Evolutionary conservation across 805 yeast genomes (phyloP), one percentile per base, ranked within the genome.

Genomic region (Millerago galiae): DNA sequence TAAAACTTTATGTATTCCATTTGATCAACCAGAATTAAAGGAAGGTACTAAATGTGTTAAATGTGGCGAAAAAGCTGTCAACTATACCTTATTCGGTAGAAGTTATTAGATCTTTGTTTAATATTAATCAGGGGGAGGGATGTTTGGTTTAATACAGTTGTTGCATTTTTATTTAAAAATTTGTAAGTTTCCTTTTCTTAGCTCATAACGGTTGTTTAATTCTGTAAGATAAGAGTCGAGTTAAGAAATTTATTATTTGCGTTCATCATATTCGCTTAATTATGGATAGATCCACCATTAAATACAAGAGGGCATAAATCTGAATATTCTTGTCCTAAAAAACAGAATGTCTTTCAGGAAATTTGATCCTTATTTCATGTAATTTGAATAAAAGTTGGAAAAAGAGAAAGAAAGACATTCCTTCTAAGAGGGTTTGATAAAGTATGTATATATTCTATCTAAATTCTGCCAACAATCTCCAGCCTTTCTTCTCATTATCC

Each of bases 41-140:
- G 69, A 64, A 52, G 91, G 83, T 54, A 86, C 88, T 52, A 83
- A 81, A 65, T 95, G 99, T 80, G 82, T 88, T 50, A 83, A 71
- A 58, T 93, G 98, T 76, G 85, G 74, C 49, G 71, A 67, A 55
- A 66, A 68, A 35, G 99, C 99, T 34, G 63, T 77, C 49, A 75
- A 78, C 61, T 93, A 84, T 76, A 84, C 95, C 57, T 79, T 93
- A 91, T 93, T 93, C 61, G 99, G 99, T 59, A 83, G 99, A 72
- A 86, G 96, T 34, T 93, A 93, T 65, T 93, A 77, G 54, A 15
- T 21, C 25, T 11, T 17, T 24, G 32, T 32, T 37, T 35, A 31
- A n/a, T 32, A 21, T 8, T 14, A 29, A 9, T 29, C 14, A 29
- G 32, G 32, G 15, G 32, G 14, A 8, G 17, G 26, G 37, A 42